Evolutionary conservation across 345 rosid species (phyloP).

Genomic region (Pelargonium nanum): DNA sequence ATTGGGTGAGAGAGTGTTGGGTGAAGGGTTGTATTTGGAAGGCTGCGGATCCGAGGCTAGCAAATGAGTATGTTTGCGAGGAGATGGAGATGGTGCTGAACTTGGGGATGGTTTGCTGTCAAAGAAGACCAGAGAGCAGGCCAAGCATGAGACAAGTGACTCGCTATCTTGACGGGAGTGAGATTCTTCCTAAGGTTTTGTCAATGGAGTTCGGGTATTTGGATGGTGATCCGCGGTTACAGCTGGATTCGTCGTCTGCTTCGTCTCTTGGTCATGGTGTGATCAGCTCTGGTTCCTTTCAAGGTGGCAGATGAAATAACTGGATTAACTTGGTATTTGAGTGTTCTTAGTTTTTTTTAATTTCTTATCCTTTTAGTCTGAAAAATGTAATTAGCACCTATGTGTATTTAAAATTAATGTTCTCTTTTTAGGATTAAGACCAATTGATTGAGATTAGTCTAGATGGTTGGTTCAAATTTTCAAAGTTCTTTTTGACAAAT

Average conservation of each 20-base stretch:
- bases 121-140: conserved; percentile 17
- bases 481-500: too few species aligned
- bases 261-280: background rate
- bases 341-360: too few species aligned
- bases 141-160: conserved; percentile 28
- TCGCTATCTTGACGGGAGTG: background rate
- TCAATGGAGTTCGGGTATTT: background rate
- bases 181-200: background rate
- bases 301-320: background rate
- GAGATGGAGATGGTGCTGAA: conserved; percentile 37
- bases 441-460: too few species aligned
- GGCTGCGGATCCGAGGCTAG: conserved; percentile 27
- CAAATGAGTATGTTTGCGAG: conserved; percentile 6
- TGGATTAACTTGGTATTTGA: too few species aligned
- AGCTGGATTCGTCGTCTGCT: background rate
- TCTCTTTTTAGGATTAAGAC: too few species aligned
- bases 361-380: too few species aligned
- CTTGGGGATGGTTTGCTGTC: conserved; percentile 35
- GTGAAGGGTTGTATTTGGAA: conserved; percentile 20
- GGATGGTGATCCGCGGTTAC: background rate
- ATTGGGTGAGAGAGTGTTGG: conserved; percentile 31
- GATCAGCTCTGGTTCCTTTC: background rate
- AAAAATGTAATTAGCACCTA: too few species aligned
- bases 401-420: too few species aligned
- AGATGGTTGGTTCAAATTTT: too few species aligned